Conservation (phyloP, 495 filamentous ascomycete species). For the Cercophora newfieldiana region DNA sequence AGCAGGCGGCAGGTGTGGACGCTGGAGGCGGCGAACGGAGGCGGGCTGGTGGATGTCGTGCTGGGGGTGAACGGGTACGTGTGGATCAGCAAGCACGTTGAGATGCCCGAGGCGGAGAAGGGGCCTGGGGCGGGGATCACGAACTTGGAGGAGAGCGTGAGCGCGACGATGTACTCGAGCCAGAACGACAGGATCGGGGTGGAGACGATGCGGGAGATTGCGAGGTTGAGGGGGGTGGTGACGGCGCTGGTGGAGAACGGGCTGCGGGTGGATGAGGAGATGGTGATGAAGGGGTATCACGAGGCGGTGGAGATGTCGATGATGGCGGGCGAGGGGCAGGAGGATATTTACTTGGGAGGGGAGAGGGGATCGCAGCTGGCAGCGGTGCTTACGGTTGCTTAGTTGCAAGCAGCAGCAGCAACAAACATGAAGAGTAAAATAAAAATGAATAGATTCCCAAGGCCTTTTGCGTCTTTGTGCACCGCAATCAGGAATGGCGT, state of each 20-base stretch:
- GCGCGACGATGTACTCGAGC: conserved; percentile 73
- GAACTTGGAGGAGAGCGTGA: conserved; percentile 77
- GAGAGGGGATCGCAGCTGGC: conserved; percentile 66
- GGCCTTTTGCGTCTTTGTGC: background rate
- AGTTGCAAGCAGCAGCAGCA: too few species aligned
- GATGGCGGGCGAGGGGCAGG: conserved; percentile 50
- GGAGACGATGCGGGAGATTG: conserved; percentile 83
- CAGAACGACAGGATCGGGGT: conserved; percentile 81
- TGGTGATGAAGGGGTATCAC: conserved; percentile 79
- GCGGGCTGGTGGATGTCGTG: conserved; percentile 79
- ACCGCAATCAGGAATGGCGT: too few species aligned
- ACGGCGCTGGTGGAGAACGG: conserved; percentile 78
- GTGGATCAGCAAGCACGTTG: conserved; percentile 81
- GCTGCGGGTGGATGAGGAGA: conserved; percentile 86
- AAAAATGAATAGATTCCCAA: background rate
- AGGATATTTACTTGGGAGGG: conserved; percentile 68
- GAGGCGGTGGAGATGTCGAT: conserved; percentile 72
- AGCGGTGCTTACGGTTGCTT: conserved; percentile 51
- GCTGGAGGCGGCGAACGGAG: conserved; percentile 61
- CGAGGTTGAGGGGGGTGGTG: conserved; percentile 75
- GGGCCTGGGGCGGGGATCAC: conserved; percentile 60
- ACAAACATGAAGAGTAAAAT: background rate
- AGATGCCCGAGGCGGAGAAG: conserved; percentile 50
- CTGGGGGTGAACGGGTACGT: conserved; percentile 95
- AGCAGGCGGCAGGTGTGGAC: conserved; percentile 85